Conservation (phyloP, 2,329 filamentous ascomycete species). For the Neonectria sp. region DNA sequence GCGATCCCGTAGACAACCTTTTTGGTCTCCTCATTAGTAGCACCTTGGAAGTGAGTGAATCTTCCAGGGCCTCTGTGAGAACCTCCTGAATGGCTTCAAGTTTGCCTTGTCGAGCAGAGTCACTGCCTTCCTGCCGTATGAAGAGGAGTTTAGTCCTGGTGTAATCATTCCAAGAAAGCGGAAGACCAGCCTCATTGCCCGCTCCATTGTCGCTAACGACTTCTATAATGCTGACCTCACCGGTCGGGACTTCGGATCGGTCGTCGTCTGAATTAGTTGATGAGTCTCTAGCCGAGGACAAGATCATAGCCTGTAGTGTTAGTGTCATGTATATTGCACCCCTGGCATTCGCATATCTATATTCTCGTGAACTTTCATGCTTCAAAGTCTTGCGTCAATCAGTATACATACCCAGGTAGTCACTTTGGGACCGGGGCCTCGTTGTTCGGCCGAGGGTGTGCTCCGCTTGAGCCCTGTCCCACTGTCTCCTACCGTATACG, state of each 20-base stretch:
- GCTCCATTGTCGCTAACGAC: not conserved
- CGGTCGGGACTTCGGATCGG: not conserved
- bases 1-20: constrained; percentile 7
- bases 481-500: not conserved
- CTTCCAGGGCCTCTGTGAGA: not conserved
- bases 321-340: not conserved
- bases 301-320: not conserved
- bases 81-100: not conserved
- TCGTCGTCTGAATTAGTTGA: not conserved
- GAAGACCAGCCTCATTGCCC: not conserved
- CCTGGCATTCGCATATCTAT: not conserved
- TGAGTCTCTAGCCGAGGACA: not conserved
- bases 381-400: not conserved
- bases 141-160: not conserved
- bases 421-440: not conserved
- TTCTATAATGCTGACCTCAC: not conserved
- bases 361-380: not conserved
- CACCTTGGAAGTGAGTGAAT: not conserved
- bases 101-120: not conserved
- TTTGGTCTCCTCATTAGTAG: not conserved
- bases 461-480: not conserved
- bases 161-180: constrained; percentile 4
- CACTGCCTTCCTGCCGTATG: constrained; percentile 1
- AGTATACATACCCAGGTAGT: not conserved
- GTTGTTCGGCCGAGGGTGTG: not conserved